These are phyloP conservation scores for Lagenidium sp. DNA, from an alignment of 352 stramenopile species.

Conservation along the genomic window DNA sequence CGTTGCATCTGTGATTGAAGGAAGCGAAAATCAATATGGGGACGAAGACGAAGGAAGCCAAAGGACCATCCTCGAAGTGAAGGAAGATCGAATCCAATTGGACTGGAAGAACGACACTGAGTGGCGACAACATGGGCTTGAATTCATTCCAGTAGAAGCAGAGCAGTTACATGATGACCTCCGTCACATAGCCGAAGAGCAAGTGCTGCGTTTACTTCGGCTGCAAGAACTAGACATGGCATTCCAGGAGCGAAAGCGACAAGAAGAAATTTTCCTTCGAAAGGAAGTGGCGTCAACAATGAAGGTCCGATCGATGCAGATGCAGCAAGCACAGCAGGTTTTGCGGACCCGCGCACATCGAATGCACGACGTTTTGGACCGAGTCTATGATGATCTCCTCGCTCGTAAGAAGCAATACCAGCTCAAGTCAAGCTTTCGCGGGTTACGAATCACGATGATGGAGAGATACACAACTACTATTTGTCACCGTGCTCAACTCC, in stretches of 20 bases:
- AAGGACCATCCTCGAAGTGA: slow-evolving; percentile 1
- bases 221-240: slow-evolving; percentile 14
- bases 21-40: not conserved
- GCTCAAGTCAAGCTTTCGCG: slow-evolving; percentile 18
- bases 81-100: slow-evolving; percentile 4
- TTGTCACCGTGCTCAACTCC: slow-evolving; percentile 18
- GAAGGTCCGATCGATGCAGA: slow-evolving; percentile 14
- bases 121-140: slow-evolving; percentile 16
- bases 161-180: slow-evolving; percentile 8
- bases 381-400: slow-evolving; percentile 16
- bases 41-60: slow-evolving; percentile 1
- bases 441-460: slow-evolving; percentile 15
- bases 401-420: slow-evolving; percentile 7
- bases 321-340: slow-evolving; percentile 17
- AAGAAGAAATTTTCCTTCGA: slow-evolving; percentile 18
- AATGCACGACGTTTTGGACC: slow-evolving; percentile 24
- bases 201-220: slow-evolving; percentile 9
- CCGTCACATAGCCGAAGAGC: slow-evolving; percentile 2
- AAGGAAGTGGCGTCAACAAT: slow-evolving; percentile 19
- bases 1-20: not conserved
- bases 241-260: slow-evolving; percentile 11
- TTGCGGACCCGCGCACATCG: slow-evolving; percentile 18
- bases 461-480: slow-evolving; percentile 12
- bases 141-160: slow-evolving; percentile 8
- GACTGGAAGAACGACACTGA: slow-evolving; percentile 21